Conservation (phyloP, 768 basidiomycete species). For the Leccinum incarnatum region DNA sequence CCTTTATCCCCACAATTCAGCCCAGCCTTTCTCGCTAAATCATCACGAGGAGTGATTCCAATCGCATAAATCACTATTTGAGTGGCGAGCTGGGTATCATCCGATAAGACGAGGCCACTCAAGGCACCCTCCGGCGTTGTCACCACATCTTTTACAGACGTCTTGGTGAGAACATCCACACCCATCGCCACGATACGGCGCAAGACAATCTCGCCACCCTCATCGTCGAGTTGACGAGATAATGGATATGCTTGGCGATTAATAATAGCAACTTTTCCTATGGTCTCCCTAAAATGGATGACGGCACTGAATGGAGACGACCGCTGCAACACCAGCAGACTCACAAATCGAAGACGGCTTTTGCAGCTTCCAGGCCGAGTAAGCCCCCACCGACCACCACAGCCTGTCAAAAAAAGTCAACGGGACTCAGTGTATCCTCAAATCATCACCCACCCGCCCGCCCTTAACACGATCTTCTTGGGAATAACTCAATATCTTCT, state of each 20-base stretch:
- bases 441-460: slow-evolving; percentile 18
- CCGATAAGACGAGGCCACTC: slow-evolving; percentile 47
- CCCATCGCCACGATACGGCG: slow-evolving; percentile 59
- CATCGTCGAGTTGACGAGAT: slow-evolving; percentile 56
- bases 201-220: slow-evolving; percentile 59
- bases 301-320: neutral
- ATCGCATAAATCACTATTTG: slow-evolving; percentile 66
- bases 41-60: slow-evolving; percentile 70
- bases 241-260: slow-evolving; percentile 52
- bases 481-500: slow-evolving; percentile 60
- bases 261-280: slow-evolving; percentile 50
- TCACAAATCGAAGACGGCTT: slow-evolving; percentile 61
- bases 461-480: slow-evolving; percentile 41
- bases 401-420: neutral
- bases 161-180: slow-evolving; percentile 50
- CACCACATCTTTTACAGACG: slow-evolving; percentile 36
- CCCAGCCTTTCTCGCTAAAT: slow-evolving; percentile 53
- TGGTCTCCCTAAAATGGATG: slow-evolving; percentile 23
- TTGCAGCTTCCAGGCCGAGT: slow-evolving; percentile 72
- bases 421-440: neutral
- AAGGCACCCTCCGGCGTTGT: slow-evolving; percentile 40
- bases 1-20: slow-evolving; percentile 48
- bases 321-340: neutral
- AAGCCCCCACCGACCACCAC: slow-evolving; percentile 66
- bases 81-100: slow-evolving; percentile 44